A percentile compares a stretch with the other conserved stretches of the same genome.
phyloP scores from a whole-genome alignment of 192 early-diverging fungal genomes.

The Backusella australiensis region DNA sequence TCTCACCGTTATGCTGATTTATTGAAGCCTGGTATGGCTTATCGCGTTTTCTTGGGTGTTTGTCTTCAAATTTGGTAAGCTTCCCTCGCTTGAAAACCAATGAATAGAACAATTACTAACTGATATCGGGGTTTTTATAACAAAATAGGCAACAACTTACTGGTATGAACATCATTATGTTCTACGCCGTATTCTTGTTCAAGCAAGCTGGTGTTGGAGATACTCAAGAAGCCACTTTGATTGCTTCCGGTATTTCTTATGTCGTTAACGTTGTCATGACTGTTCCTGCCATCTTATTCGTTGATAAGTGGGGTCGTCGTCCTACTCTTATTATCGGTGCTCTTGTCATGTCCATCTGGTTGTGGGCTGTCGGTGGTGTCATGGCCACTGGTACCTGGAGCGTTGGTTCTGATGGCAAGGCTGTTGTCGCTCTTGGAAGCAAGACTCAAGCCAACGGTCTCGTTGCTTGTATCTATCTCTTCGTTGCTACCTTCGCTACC shows the following conservation, averaged over 20 bases:
- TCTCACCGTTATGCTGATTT: conserved; percentile 64
- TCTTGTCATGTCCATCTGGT: conserved; percentile 61
- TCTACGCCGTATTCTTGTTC: conserved; percentile 69
- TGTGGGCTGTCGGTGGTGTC: conserved; percentile 63
- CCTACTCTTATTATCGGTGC: conserved; percentile 78
- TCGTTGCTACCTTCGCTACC: conserved; percentile 79
- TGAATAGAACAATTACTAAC: not conserved
- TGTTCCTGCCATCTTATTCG: conserved; percentile 80
- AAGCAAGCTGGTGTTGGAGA: conserved; percentile 44
- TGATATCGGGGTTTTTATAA: not conserved
- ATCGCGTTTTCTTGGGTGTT: conserved; percentile 66
- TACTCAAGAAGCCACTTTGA: conserved; percentile 43
- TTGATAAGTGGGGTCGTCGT: conserved; percentile 85
- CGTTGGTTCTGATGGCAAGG: conserved; percentile 20
- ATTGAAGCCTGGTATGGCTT: conserved; percentile 46
- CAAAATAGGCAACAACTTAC: conserved; percentile 70
- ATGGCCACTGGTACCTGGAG: conserved; percentile 41
- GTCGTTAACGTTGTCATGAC: conserved; percentile 83
- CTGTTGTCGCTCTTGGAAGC: conserved; percentile 35
- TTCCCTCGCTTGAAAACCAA: not conserved
- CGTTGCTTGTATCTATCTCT: conserved; percentile 77
- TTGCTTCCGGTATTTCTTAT: conserved; percentile 71
- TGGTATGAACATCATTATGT: conserved; percentile 88
- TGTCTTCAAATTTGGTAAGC: conserved; percentile 63
- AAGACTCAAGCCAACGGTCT: conserved; percentile 39